Evolutionary conservation across 225 moss, liverwort and hornwort species (phyloP), one percentile per base, ranked within the genome.

Genomic region (Bryum argenteum): DNA sequence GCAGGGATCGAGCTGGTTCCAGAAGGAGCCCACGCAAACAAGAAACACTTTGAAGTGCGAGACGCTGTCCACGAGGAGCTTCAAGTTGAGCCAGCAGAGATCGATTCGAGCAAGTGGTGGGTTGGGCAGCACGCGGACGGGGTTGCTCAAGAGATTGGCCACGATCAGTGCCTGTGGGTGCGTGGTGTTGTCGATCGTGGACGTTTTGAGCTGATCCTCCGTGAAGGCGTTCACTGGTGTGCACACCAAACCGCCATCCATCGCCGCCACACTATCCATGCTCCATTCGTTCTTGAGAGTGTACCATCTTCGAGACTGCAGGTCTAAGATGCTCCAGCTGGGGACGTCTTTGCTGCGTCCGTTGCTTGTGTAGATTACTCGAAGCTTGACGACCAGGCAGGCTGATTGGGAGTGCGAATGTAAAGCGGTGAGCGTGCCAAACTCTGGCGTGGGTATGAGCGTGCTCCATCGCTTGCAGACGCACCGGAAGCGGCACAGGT

Each of bases 171-270:
- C 58, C 43, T 69, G 72, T 4, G 70, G 53, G 47, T 61, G 61
- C 26, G 66, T 69, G n/a, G 54, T 5, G 41, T 56, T 53, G 52
- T 66, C 74, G 23, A 74, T 74, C 22, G 72, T 55, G 33, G 77
- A 77, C 7, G 65, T 9, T 10, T 24, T 48, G 17, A 56, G 58
- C 64, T 77, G 77, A 2, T 77, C 71, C 4, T 65, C 77, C 2
- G 65, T 65, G 10, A 71, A 71, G 19, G 58, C 65, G 47, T 77
- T 58, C 28, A 71, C 71, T 24, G 41, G 26, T 51, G 71, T 65
- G 65, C 65, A 58, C 24, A 71, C 77, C 26, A 65, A 71, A 18
- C 77, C 77, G 65, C 65, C 77, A 58, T 77, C 71, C 71, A 69
- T 69, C 15, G 61, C 68, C 28, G 68, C 6, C 56, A 71, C 71